These are phyloP conservation scores for Agrostemma githago DNA, from an alignment of 148 eudicot genomes.

Conservation along the genomic window DNA sequence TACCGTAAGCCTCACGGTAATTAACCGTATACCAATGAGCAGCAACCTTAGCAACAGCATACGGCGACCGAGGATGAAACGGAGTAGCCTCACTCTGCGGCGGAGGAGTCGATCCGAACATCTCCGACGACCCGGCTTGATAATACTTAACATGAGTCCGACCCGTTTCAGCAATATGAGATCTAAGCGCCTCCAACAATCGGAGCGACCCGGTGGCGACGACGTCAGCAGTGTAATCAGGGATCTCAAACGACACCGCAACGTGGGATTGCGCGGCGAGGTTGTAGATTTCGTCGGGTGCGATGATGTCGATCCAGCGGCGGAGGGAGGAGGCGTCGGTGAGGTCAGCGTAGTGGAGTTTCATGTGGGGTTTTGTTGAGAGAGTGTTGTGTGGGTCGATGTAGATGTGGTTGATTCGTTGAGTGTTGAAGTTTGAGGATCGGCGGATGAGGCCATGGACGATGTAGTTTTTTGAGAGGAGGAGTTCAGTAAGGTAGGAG, in stretches of 20 bases:
- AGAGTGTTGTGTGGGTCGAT: constrained; percentile 85
- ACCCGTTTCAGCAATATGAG: constrained; percentile 67
- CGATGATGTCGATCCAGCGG: constrained; percentile 67
- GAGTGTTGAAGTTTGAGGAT: constrained; percentile 92
- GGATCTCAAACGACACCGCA: constrained; percentile 94
- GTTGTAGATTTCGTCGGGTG: constrained; percentile 88
- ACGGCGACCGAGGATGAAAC: constrained; percentile 91
- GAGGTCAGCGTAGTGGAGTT: constrained; percentile 96
- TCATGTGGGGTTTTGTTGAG: constrained; percentile 59
- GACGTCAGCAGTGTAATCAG: constrained; percentile 92
- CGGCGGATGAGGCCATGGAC: constrained; percentile 91
- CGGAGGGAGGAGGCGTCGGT: constrained; percentile 87
- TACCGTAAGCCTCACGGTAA: constrained; percentile 91
- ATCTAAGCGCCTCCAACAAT: constrained; percentile 75
- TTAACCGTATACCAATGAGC: constrained; percentile 98
- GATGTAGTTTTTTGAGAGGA: constrained; percentile 59
- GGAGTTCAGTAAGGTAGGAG: constrained; percentile 85
- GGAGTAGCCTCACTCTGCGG: constrained; percentile 76
- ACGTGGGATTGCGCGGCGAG: constrained; percentile 96
- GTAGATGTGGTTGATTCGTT: constrained; percentile 91
- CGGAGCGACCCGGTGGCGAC: constrained; percentile 85
- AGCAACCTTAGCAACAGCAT: constrained; percentile 77
- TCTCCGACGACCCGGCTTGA: constrained; percentile 93
- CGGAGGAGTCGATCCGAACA: constrained; percentile 92
- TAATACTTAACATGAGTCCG: constrained; percentile 62